Conservation (phyloP, 1,284 basidiomycete genomes). For the Sanghuangporus weigelae region DNA sequence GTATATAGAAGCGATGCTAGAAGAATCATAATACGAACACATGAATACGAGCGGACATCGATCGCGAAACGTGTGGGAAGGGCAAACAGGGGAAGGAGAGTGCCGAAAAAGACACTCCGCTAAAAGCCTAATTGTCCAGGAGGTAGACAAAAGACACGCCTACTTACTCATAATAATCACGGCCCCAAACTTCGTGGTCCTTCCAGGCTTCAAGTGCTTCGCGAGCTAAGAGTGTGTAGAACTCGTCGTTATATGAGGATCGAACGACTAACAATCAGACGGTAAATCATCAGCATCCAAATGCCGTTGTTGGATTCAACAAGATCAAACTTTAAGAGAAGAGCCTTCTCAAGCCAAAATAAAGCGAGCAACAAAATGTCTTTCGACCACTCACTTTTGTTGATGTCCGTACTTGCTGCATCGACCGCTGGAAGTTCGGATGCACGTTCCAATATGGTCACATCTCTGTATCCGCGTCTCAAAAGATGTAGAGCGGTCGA, state of each 20-base stretch:
- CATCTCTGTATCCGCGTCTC: constrained; percentile 52
- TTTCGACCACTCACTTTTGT: constrained; percentile 55
- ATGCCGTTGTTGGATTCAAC: neutral
- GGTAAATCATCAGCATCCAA: neutral
- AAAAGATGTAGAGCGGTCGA: constrained; percentile 80
- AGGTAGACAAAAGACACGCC: neutral
- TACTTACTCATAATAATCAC: constrained; percentile 76
- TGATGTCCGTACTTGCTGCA: constrained; percentile 80
- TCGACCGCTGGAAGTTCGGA: constrained; percentile 64
- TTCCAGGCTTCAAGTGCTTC: constrained; percentile 75
- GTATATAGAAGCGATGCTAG: constrained; percentile 4
- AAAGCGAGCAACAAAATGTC: constrained; percentile 22
- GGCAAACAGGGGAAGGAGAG: neutral
- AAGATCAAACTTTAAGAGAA: neutral
- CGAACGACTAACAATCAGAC: constrained; percentile 49
- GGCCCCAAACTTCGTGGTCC: constrained; percentile 56
- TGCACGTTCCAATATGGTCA: constrained; percentile 73
- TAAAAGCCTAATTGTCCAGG: neutral
- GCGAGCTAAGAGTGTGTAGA: constrained; percentile 67
- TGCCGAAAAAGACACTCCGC: neutral
- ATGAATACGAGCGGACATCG: neutral
- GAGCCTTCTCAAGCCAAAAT: neutral
- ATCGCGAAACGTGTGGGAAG: neutral
- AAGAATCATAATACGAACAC: neutral
- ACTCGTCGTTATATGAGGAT: constrained; percentile 61